Evolutionary conservation across 768 basidiomycete species (phyloP).

Genomic region (Tricholoma sp.): DNA sequence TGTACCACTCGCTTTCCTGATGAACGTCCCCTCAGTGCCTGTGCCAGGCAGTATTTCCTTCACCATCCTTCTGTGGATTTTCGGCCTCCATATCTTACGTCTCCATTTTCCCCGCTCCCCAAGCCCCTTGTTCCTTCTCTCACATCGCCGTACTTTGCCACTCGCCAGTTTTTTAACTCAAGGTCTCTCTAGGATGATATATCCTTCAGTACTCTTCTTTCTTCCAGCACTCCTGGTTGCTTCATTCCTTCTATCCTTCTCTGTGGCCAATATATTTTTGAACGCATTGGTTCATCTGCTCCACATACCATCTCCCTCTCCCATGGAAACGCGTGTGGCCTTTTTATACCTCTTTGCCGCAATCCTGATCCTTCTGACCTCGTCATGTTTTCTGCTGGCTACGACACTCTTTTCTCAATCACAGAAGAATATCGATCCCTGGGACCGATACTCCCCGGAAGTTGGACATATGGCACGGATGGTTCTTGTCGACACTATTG

Average conservation of each 20-base stretch:
- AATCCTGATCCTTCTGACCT: constrained; percentile 27
- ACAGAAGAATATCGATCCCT: constrained; percentile 17
- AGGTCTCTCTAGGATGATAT: constrained; percentile 31
- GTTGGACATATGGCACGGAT: constrained; percentile 42
- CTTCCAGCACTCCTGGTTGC: constrained; percentile 42
- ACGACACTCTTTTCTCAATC: constrained; percentile 13
- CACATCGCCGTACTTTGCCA: constrained; percentile 36
- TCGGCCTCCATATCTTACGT: constrained; percentile 36
- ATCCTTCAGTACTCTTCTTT: constrained; percentile 42
- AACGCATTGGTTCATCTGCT: not conserved
- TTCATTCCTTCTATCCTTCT: constrained; percentile 40
- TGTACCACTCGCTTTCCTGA: constrained; percentile 35
- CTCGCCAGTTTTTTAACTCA: constrained; percentile 37
- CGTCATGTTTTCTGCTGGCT: constrained; percentile 29
- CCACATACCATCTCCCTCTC: constrained; percentile 24
- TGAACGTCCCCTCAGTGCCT: constrained; percentile 37
- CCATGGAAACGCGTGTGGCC: constrained; percentile 42
- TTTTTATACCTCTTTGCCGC: constrained; percentile 34
- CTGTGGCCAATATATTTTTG: constrained; percentile 37
- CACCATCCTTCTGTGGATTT: constrained; percentile 32
- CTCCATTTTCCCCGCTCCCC: constrained; percentile 43
- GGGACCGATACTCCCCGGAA: constrained; percentile 44
- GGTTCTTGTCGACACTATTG: constrained; percentile 31
- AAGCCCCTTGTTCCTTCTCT: constrained; percentile 39
- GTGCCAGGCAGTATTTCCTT: constrained; percentile 37